Evolutionary conservation across 164 flowering plant genomes (phyloP), one percentile per base, ranked within the genome.

Genomic region (Nymphaea colorata): DNA sequence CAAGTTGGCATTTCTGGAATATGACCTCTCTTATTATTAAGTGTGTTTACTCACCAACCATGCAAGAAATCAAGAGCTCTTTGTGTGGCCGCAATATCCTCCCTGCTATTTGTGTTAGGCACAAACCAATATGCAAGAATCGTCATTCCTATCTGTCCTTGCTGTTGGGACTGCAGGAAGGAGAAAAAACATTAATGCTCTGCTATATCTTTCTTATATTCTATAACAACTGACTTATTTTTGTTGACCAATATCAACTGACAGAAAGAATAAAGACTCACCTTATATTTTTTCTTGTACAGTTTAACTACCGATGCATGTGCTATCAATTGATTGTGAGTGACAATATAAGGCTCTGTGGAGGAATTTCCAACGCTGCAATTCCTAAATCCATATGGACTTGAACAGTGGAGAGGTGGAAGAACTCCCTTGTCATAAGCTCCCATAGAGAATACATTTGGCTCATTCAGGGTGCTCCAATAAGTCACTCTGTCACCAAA

Each of bases 251-350:
- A 68, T 66, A 51, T 43, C 66, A 68, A n/a, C 71, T 16, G 70
- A 59, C 15, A 65, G 65, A 36, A 68, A 68, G 42, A 62, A 41
- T 17, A 59, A 64, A 18, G 62, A 10, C 14, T 15, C 72, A 87
- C 96, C 90, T 91, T 83, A 67, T 91, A 91, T 62, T 80, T 84
- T 4, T 73, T 62, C 74, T 53, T 75, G 75, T 91, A 89, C 66
- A 88, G 68, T 62, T 64, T 83, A 43, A 75, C 86, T 62, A 80
- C 83, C 12, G 96, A 81, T 64, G 91, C 93, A 83, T 91, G 97
- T 10, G 96, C 79, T 12, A 91, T 71, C 76, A 91, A 70, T 41
- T 75, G 64, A 72, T 91, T 69, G 68, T 91, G 96, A n/a, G 67
- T 73, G 4, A 68, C 93, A 7, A 75, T 66, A 73, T 89, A 91